Conservation (phyloP, 2,329 filamentous ascomycete species). For the Torrubiellomyces zombiae region DNA sequence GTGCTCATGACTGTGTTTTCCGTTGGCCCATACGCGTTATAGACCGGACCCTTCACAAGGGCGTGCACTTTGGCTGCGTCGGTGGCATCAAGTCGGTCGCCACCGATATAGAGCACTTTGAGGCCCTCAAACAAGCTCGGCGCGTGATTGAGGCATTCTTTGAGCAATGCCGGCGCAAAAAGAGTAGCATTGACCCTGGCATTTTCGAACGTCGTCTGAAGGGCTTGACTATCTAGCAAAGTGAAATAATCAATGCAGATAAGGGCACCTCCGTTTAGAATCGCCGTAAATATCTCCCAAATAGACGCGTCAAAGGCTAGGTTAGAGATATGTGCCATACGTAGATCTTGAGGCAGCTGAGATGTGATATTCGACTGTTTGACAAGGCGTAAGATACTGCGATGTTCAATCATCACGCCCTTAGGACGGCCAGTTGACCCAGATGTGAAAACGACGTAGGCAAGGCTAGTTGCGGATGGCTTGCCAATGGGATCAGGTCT, state of each 20-base stretch:
- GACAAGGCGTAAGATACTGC: too few species aligned
- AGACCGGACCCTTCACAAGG: too few species aligned
- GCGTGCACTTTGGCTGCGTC: too few species aligned
- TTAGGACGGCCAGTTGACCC: conserved; percentile 9
- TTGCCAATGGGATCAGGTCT: background rate
- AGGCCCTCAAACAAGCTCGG: too few species aligned
- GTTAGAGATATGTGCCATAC: conserved; percentile 3
- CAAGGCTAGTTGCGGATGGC: conserved; percentile 1
- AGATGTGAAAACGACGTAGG: conserved; percentile 9
- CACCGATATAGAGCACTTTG: too few species aligned
- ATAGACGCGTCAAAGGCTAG: conserved; percentile 6
- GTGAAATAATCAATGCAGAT: conserved; percentile 5
- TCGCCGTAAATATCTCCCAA: conserved; percentile 3
- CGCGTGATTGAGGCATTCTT: too few species aligned
- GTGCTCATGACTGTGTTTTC: conserved; percentile 8
- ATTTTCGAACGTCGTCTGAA: too few species aligned
- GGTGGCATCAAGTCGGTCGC: too few species aligned
- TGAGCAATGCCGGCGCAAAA: too few species aligned
- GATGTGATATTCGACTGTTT: too few species aligned
- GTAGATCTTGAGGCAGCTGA: background rate
- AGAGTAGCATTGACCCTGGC: too few species aligned
- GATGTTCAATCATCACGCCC: conserved; percentile 9
- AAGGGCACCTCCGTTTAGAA: conserved; percentile 5
- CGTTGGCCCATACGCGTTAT: conserved; percentile 10
- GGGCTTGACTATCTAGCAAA: too few species aligned